phyloP scores from a whole-genome alignment of 2,329 filamentous ascomycete species.

The Alternaria sp. region DNA sequence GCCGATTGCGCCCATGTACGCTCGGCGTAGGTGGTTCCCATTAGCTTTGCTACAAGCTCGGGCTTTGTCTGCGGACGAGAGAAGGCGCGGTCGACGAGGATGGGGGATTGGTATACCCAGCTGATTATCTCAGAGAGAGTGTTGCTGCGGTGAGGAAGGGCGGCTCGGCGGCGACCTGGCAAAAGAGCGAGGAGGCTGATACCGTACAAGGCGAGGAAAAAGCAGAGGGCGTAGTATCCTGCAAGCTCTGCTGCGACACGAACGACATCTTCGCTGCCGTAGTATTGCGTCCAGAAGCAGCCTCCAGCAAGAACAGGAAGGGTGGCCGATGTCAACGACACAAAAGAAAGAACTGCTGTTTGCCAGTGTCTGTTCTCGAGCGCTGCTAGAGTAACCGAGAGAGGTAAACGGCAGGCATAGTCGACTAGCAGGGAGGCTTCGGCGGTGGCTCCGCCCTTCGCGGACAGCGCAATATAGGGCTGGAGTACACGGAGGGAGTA shows the following conservation, averaged over 20 bases:
- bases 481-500: conserved; percentile 70
- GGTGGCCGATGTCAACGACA: conserved; percentile 66
- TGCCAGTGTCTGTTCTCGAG: conserved; percentile 69
- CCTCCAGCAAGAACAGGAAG: conserved; percentile 74
- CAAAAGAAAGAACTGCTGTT: conserved; percentile 67
- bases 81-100: conserved; percentile 78
- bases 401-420: conserved; percentile 72
- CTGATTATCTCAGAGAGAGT: conserved; percentile 79
- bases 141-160: conserved; percentile 76
- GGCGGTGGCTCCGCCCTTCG: conserved; percentile 67
- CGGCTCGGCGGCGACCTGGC: conserved; percentile 66
- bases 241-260: conserved; percentile 74
- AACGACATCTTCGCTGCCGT: conserved; percentile 44
- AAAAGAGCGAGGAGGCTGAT: conserved; percentile 66
- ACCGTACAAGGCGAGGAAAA: conserved; percentile 74
- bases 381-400: conserved; percentile 67
- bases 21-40: conserved; percentile 63
- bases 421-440: conserved; percentile 72
- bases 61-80: conserved; percentile 70
- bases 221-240: conserved; percentile 76
- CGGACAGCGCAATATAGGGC: conserved; percentile 72
- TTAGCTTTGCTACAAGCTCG: conserved; percentile 74
- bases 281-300: conserved; percentile 76
- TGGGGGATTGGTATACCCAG: conserved; percentile 76
- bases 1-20: conserved; percentile 39